Evolutionary conservation across 1,284 basidiomycete genomes (phyloP).

Genomic region (Macrocystidia cucumis): DNA sequence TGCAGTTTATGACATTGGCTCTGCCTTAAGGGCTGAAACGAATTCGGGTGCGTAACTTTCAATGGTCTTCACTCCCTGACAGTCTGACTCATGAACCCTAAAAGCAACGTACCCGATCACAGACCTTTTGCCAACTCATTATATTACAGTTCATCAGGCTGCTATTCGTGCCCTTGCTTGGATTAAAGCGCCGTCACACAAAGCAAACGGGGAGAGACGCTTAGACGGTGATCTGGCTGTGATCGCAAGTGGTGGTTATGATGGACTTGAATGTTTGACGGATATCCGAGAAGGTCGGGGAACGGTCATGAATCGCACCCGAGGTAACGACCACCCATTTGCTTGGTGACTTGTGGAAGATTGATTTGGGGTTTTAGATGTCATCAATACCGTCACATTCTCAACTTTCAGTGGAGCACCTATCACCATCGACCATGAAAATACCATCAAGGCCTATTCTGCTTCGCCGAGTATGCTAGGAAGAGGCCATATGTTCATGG

Average conservation of each 20-base stretch:
- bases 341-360: neutral
- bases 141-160: slow-evolving; percentile 69
- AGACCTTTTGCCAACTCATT: slow-evolving; percentile 61
- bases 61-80: neutral
- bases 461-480: slow-evolving; percentile 67
- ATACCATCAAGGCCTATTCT: slow-evolving; percentile 67
- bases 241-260: slow-evolving; percentile 69
- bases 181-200: slow-evolving; percentile 57
- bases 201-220: slow-evolving; percentile 35
- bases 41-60: slow-evolving; percentile 18
- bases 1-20: slow-evolving; percentile 64
- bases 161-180: slow-evolving; percentile 69
- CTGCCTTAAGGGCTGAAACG: slow-evolving; percentile 31
- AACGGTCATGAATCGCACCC: slow-evolving; percentile 64
- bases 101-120: slow-evolving; percentile 18
- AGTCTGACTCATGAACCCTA: neutral
- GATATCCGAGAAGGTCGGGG: slow-evolving; percentile 66
- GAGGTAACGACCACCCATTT: slow-evolving; percentile 37
- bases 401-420: slow-evolving; percentile 59
- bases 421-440: slow-evolving; percentile 72
- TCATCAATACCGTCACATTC: slow-evolving; percentile 59
- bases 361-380: slow-evolving; percentile 36
- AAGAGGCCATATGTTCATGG: slow-evolving; percentile 62
- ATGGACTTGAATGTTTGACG: slow-evolving; percentile 65
- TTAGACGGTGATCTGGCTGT: slow-evolving; percentile 57